Evolutionary conservation across 2,329 filamentous ascomycete species (phyloP), one percentile per base, ranked within the genome.

Genomic region (Elsinoe ampelina): DNA sequence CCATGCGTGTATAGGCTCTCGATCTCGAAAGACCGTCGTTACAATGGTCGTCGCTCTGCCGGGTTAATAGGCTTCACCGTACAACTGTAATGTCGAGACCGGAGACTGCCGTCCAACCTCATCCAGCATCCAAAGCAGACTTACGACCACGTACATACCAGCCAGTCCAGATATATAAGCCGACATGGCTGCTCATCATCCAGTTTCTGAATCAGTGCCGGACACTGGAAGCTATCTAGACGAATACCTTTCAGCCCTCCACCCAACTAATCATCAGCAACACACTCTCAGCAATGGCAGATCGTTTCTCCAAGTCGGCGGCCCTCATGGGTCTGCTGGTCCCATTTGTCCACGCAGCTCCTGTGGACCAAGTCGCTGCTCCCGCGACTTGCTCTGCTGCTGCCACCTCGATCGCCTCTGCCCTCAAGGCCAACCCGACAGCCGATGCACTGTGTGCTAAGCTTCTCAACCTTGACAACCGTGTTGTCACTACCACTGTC

Each of bases 381-480:
- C 34, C 48, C 13, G 45, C 30, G 11, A 52, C 26, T 20, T 52
- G 48, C 48, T 52, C 48, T 35, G 35, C 32, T 7, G 48, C 48
- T 8, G 48, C 38, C n/a, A 8, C 48, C 32, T 20, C 48, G 32
- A 39, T 52, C 48, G 32, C 32, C 34, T 17, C 20, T 39, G 48
- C 34, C 19, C 48, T 52, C 34, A 52, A 52, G 48, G 48, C 48
- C 32, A 52, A 52, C 34, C 48, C 48, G 32, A 52, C 48, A 38
- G 48, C 48, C n/a, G 48, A 52, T 20, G 48, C 48, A 52, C 48
- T 52, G 48, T 52, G 48, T 52, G 48, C 48, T 34, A 32, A 52
- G 48, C 48, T 52, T 34, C 48, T 36, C 13, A 26, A 38, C 17
- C 19, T 52, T 19, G 17, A 36, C 19, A 15, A 22, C 22, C 10